These are phyloP conservation scores for Aureobasidium leucospermi DNA, from an alignment of 2,329 filamentous ascomycete species.

Conservation along the genomic window DNA sequence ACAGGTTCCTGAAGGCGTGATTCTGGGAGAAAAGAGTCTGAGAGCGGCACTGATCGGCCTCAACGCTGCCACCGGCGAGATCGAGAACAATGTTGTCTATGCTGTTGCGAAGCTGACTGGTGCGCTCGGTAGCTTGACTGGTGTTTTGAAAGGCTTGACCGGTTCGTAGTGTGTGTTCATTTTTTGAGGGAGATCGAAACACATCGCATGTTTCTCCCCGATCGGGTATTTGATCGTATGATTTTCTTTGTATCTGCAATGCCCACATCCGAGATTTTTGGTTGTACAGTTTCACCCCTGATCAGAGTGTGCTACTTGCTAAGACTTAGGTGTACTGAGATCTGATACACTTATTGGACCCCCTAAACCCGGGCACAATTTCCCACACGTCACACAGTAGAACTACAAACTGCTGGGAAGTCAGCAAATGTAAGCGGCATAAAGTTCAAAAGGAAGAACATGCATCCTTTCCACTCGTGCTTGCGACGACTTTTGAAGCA, in stretches of 20 bases:
- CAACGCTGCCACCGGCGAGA: conserved; percentile 3
- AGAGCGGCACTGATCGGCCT: not conserved
- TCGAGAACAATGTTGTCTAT: not conserved
- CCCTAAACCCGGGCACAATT: not conserved
- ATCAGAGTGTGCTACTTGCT: not conserved
- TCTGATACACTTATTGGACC: not conserved
- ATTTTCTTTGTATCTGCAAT: not conserved
- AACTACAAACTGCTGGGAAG: not conserved
- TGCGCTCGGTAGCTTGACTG: not conserved
- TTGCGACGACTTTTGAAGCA: not conserved
- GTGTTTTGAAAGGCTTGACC: not conserved
- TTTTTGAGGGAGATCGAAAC: not conserved
- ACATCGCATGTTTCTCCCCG: not conserved
- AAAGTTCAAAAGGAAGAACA: not conserved
- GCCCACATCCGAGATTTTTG: not conserved
- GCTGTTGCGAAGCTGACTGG: not conserved
- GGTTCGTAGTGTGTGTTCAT: not conserved
- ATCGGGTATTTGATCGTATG: not conserved
- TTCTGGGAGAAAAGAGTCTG: not conserved
- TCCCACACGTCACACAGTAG: not conserved
- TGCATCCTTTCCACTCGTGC: not conserved
- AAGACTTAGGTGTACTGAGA: not conserved
- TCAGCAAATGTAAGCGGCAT: not conserved
- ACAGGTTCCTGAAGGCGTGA: not conserved
- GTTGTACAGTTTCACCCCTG: not conserved